phyloP scores from a whole-genome alignment of 495 filamentous ascomycete genomes.

The Podospora comata region DNA sequence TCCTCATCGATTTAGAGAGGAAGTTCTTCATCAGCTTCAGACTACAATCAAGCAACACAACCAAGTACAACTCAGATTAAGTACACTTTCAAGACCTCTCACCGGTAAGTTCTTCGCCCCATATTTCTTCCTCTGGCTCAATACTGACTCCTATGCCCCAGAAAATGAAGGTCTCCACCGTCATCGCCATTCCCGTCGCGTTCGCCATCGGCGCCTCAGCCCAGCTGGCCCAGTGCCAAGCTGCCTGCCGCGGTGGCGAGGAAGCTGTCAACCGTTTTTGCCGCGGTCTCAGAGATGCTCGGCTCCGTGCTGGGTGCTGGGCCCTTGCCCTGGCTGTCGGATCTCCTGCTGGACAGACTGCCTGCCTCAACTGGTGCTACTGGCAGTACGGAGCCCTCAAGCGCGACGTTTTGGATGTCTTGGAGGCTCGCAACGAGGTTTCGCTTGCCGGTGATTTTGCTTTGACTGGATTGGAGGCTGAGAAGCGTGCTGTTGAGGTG shows the following conservation, averaged over 20 bases:
- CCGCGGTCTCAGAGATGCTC: background rate
- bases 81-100: background rate
- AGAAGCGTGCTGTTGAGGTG: background rate
- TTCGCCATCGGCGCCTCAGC: background rate
- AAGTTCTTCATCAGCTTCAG: background rate
- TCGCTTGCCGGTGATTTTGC: conserved; percentile 4
- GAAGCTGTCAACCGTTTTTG: conserved; percentile 6
- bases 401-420: conserved; percentile 1
- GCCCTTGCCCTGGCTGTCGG: background rate
- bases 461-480: conserved; percentile 3
- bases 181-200: background rate
- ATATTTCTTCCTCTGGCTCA: background rate
- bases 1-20: background rate
- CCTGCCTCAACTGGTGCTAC: conserved; percentile 6
- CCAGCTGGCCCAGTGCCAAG: conserved; percentile 1
- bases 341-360: background rate
- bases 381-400: conserved; percentile 7
- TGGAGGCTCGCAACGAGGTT: background rate
- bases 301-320: conserved; percentile 4
- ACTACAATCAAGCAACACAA: background rate
- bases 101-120: background rate
- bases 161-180: conserved; percentile 6
- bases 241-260: background rate
- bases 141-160: background rate
- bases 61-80: background rate